Percentiles rank a stretch among this genome's conserved stretches.
These are phyloP conservation scores for Nectriaceae sp. DNA, from an alignment of 2,329 filamentous ascomycete species.

Conservation along the genomic window DNA sequence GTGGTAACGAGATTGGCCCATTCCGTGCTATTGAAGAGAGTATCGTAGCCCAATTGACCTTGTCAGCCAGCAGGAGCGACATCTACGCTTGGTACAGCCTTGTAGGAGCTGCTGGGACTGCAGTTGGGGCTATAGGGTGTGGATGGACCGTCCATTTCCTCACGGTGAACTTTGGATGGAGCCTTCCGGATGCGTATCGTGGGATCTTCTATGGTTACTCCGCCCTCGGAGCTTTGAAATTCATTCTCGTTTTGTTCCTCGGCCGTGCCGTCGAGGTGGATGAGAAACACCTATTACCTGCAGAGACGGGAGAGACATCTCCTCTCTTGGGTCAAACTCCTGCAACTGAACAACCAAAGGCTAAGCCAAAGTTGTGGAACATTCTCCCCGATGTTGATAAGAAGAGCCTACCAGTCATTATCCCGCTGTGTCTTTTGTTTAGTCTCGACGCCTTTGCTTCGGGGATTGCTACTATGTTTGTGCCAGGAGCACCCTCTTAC, in stretches of 20 bases:
- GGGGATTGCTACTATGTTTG: slow-evolving; percentile 64
- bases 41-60: slow-evolving; percentile 57
- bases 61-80: slow-evolving; percentile 48
- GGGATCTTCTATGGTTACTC: slow-evolving; percentile 48
- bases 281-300: slow-evolving; percentile 3
- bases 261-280: slow-evolving; percentile 47
- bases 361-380: not conserved
- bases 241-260: slow-evolving; percentile 52
- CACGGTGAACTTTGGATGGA: slow-evolving; percentile 44
- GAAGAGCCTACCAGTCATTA: slow-evolving; percentile 54
- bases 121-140: slow-evolving; percentile 58
- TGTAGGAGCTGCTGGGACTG: slow-evolving; percentile 59
- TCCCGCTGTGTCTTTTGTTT: slow-evolving; percentile 68
- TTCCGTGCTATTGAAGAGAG: slow-evolving; percentile 65
- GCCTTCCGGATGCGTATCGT: slow-evolving; percentile 50
- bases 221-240: slow-evolving; percentile 56
- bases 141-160: slow-evolving; percentile 61
- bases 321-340: slow-evolving; percentile 24
- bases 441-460: slow-evolving; percentile 70
- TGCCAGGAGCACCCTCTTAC: too few species aligned
- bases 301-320: slow-evolving; percentile 18
- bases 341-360: not conserved
- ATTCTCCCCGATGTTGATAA: slow-evolving; percentile 60
- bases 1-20: slow-evolving; percentile 65
- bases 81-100: slow-evolving; percentile 65